Percentiles rank a stretch among this genome's conserved stretches.
Evolutionary conservation across 1,284 basidiomycete genomes (phyloP).

Genomic region (Clitocybe nebularis): DNA sequence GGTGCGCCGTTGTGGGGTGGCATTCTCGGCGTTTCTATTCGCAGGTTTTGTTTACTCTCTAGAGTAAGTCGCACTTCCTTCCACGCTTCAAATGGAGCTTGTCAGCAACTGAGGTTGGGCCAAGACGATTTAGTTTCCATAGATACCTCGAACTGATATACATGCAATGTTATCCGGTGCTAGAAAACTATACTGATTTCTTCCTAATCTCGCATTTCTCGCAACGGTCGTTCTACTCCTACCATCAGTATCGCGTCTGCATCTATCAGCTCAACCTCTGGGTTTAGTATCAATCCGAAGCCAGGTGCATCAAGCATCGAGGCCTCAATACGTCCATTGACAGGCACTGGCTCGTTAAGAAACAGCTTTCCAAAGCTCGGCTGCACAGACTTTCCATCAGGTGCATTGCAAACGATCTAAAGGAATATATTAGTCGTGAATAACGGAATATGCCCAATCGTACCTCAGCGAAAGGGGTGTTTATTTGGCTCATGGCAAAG

Average conservation of each 20-base stretch:
- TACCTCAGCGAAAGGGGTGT: constrained; percentile 30
- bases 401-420: constrained; percentile 37
- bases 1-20: constrained; percentile 16
- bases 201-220: not conserved
- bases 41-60: too few species aligned
- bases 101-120: too few species aligned
- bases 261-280: constrained; percentile 25
- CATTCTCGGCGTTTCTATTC: not conserved
- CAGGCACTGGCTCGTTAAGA: constrained; percentile 43
- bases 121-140: too few species aligned
- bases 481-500: constrained; percentile 31
- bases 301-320: constrained; percentile 35
- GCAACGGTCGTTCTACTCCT: constrained; percentile 10
- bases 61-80: too few species aligned
- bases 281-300: constrained; percentile 46
- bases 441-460: constrained; percentile 15
- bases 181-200: too few species aligned
- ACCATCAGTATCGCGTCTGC: constrained; percentile 15
- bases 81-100: too few species aligned
- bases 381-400: constrained; percentile 43
- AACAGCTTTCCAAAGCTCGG: constrained; percentile 50
- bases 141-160: too few species aligned
- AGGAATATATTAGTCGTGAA: constrained; percentile 35
- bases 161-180: too few species aligned
- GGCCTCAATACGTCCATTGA: constrained; percentile 39